A percentile compares a stretch with the other conserved stretches of the same genome.
Evolutionary conservation across 192 early-diverging fungal genomes (phyloP).

Genomic region (Paraglomus brasilianum): DNA sequence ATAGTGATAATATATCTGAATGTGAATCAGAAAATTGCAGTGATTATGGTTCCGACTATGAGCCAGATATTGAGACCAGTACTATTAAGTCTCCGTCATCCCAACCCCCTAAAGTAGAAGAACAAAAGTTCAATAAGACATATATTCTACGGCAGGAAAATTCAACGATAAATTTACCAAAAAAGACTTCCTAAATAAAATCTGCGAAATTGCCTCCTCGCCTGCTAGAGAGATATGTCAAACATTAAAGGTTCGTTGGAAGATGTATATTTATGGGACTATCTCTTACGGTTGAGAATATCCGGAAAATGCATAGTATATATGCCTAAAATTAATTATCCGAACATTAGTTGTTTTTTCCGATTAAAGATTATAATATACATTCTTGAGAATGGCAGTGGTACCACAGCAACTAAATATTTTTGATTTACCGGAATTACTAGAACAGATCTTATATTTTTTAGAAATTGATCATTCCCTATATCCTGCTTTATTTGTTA

Average conservation of each 20-base stretch:
- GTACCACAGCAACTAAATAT: too few relatives aligned
- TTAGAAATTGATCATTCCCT: too few relatives aligned
- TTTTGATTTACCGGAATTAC: too few relatives aligned
- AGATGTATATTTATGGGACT: conserved; percentile 24
- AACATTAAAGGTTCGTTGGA: conserved; percentile 20
- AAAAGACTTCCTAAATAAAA: neutral
- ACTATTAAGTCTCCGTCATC: conserved; percentile 17
- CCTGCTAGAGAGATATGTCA: conserved; percentile 22
- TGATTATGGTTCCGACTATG: conserved; percentile 3
- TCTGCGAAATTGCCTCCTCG: neutral
- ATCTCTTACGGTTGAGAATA: too few relatives aligned
- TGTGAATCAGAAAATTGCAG: conserved; percentile 19
- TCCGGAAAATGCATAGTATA: too few relatives aligned
- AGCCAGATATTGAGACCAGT: conserved; percentile 22
- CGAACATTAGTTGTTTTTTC: too few relatives aligned
- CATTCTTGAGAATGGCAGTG: too few relatives aligned
- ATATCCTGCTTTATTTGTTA: too few relatives aligned
- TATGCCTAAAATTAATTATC: too few relatives aligned
- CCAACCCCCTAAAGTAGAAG: conserved; percentile 21
- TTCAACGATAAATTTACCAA: neutral
- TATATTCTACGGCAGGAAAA: neutral
- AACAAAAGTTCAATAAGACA: conserved; percentile 20
- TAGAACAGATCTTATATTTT: too few relatives aligned
- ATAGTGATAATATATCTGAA: conserved; percentile 21
- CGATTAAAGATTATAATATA: too few relatives aligned